Percentiles rank a stretch among this genome's conserved stretches.
These are phyloP conservation scores for Crithidia fasciculata DNA, from an alignment of 208 protist species.

Conservation along the genomic window DNA sequence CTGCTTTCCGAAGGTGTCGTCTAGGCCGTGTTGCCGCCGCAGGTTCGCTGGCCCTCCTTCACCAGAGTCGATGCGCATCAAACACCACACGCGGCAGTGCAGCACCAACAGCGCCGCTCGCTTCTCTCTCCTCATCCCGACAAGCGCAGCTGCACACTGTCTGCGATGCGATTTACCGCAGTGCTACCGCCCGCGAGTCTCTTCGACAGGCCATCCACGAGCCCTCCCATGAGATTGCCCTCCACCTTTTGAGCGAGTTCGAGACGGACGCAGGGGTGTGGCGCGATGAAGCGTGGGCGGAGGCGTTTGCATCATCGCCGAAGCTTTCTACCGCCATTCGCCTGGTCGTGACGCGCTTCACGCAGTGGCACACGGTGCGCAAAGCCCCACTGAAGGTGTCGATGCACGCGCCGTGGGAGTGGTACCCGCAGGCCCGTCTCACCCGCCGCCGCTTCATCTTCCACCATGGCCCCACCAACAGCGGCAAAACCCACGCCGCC, in stretches of 20 bases:
- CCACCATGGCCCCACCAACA: conserved; percentile 95
- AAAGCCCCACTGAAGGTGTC: conserved; percentile 58
- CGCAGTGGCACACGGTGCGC: conserved; percentile 65
- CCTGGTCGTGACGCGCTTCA: conserved; percentile 47
- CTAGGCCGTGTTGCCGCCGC: no score
- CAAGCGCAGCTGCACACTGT: conserved; percentile 20
- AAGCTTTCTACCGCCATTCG: conserved; percentile 29
- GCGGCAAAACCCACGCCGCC: conserved; percentile 94
- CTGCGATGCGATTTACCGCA: conserved; percentile 63
- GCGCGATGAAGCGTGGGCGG: conserved; percentile 33
- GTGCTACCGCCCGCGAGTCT: conserved; percentile 46
- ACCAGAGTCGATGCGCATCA: no score
- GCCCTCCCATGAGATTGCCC: conserved; percentile 62
- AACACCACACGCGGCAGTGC: no score
- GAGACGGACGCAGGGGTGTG: conserved; percentile 39
- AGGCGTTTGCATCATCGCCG: conserved; percentile 20
- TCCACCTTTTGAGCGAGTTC: conserved; percentile 63
- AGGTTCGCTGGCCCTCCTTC: neutral
- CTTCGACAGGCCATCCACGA: conserved; percentile 71
- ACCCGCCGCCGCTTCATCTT: conserved; percentile 82
- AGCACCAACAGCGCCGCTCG: neutral
- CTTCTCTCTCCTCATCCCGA: neutral
- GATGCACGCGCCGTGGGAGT: conserved; percentile 82
- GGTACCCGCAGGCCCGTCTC: conserved; percentile 84
- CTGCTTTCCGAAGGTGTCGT: no score